Base-by-base conservation (phyloP, 768 basidiomycete species). In the Rossbeevera mucosa region DNA sequence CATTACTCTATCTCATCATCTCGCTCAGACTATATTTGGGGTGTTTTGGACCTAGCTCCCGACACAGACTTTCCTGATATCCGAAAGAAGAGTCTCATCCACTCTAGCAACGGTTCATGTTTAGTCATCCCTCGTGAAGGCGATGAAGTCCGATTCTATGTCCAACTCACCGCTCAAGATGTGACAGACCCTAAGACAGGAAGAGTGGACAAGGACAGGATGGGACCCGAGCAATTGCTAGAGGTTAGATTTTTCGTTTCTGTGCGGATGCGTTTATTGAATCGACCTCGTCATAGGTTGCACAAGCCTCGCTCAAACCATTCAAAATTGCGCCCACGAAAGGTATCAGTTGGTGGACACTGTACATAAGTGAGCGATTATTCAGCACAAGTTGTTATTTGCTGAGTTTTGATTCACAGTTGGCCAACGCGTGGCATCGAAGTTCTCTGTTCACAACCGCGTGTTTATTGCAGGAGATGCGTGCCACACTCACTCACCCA, bases 381-480 rank as follows among this genome's bases (percentile, higher is more conserved):
- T 40, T 7, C 20, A 2, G 21, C 20, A 9, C 4, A 45, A 1
- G 8, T 11, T 22, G 24, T 33, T 25, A 6, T 43, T 47, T n/a
- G 9, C 44, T 48, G 29, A 56, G 16, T 11, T 22, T 38, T 26
- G 14, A 22, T 28, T 31, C 18, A 18, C 4, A 80, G 80, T 82
- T 45, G 80, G 80, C 2, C 80, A 83, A 59, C 74, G 81, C 4
- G 76, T 82, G 7, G 79, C 80, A 13, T 72, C 78, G 26, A 67
- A 67, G n/a, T 83, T 76, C 63, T 74, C 76, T 2, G 59, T 71
- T 1, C 55, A 73, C 36, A 64, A 80, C 28, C 76, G 81, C 5
- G 70, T 81, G 2, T 80, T 82, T 57, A 81, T 82, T 44, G 81
- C 76, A 0, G 80, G 81, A 12, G 80, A 80, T 55, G 79, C 79